A percentile compares a stretch with the other conserved stretches of the same genome.
Evolutionary conservation across 495 filamentous ascomycete genomes (phyloP).

Genomic region (Durotheca rogersii): DNA sequence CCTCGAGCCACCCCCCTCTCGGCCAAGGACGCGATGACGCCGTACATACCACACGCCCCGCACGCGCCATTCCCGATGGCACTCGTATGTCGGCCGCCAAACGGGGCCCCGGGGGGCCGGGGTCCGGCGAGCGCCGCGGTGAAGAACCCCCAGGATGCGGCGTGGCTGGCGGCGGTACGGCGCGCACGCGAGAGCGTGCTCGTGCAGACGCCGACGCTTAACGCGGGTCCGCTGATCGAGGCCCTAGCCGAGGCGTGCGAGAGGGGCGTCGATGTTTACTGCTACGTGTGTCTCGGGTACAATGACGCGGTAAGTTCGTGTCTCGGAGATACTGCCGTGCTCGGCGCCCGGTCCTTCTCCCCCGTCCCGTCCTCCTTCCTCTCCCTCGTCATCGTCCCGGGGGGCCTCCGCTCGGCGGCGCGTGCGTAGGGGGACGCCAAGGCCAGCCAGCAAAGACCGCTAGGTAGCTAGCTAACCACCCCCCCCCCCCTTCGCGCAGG

Average conservation of each 20-base stretch:
- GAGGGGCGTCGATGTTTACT: slow-evolving; percentile 64
- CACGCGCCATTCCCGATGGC: slow-evolving; percentile 68
- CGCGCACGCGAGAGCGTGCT: slow-evolving; percentile 63
- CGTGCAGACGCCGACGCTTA: slow-evolving; percentile 75
- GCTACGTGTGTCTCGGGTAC: slow-evolving; percentile 74
- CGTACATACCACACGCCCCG: slow-evolving; percentile 56
- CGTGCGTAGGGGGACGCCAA: too few relatives aligned
- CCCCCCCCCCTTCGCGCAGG: slow-evolving; percentile 36
- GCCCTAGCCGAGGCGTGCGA: slow-evolving; percentile 57
- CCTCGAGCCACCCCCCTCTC: slow-evolving; percentile 49
- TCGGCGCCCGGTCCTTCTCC: too few relatives aligned
- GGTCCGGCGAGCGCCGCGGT: slow-evolving; percentile 58
- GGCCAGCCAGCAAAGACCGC: neutral
- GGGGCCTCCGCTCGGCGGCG: too few relatives aligned
- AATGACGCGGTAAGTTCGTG: slow-evolving; percentile 66
- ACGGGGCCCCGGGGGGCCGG: slow-evolving; percentile 63
- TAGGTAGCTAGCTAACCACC: neutral
- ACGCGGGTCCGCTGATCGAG: slow-evolving; percentile 63
- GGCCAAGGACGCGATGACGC: slow-evolving; percentile 63
- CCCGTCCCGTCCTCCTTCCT: neutral
- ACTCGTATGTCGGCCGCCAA: slow-evolving; percentile 65
- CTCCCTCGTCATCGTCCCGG: neutral
- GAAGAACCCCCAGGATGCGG: slow-evolving; percentile 64
- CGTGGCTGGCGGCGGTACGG: slow-evolving; percentile 65
- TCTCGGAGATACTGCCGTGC: too few relatives aligned